Evolutionary conservation across 1,139 yeast species (phyloP).

Genomic region (Magnusiomyces starmeri): DNA sequence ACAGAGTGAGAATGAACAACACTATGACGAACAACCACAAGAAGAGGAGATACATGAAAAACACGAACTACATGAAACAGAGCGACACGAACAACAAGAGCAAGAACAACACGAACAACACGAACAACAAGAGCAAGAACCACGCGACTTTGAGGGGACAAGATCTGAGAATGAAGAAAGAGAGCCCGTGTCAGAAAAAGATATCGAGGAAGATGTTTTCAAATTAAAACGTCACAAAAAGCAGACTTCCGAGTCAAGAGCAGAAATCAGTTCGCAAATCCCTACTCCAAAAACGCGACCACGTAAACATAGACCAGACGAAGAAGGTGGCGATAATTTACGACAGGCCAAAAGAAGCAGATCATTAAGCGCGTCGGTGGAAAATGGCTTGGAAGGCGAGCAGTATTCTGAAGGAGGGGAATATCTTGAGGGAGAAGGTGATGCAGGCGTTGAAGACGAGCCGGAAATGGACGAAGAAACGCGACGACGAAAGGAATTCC

Average conservation of each 20-base stretch:
- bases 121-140: constrained; percentile 14
- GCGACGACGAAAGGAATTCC: constrained; percentile 67
- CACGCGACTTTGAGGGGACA: constrained; percentile 5
- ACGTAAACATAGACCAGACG: constrained; percentile 17
- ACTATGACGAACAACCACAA: constrained; percentile 10
- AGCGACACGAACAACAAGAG: constrained; percentile 27
- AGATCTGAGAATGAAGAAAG: constrained; percentile 26
- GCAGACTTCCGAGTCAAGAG: constrained; percentile 17
- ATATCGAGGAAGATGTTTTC: constrained; percentile 37
- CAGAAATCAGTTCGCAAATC: constrained; percentile 15
- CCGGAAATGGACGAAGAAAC: constrained; percentile 36
- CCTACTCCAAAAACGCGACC: constrained; percentile 19
- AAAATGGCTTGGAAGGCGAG: constrained; percentile 30
- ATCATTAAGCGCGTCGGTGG: constrained; percentile 22
- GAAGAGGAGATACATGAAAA: constrained; percentile 11
- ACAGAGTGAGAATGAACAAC: constrained; percentile 17
- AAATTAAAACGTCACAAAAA: constrained; percentile 36
- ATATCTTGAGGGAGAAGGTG: constrained; percentile 21
- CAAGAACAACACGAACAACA: constrained; percentile 28
- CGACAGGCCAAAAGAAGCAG: constrained; percentile 10
- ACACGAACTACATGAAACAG: constrained; percentile 18
- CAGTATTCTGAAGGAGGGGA: constrained; percentile 19
- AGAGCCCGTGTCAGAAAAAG: constrained; percentile 21
- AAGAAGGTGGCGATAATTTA: constrained; percentile 14
- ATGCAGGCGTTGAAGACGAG: constrained; percentile 31